These are phyloP conservation scores for Aspergillus pseudoviridinutans DNA, from an alignment of 2,329 filamentous ascomycete genomes.

Conservation along the genomic window DNA sequence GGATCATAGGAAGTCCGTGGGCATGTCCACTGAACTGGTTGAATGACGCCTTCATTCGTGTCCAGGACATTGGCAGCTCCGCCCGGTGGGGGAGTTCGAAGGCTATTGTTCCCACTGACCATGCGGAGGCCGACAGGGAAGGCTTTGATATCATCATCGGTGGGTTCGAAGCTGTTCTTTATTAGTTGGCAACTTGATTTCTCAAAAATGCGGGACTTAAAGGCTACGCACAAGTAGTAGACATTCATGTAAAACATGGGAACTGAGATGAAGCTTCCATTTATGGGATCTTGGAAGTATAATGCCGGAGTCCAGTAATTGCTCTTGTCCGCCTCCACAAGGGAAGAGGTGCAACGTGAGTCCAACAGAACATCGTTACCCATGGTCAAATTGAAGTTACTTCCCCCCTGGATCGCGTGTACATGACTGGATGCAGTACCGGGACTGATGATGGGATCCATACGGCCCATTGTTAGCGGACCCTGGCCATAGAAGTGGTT, in stretches of 20 bases:
- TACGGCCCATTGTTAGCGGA: conserved; percentile 8
- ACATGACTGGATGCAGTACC: conserved; percentile 59
- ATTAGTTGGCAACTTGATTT: neutral
- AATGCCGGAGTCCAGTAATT: conserved; percentile 75
- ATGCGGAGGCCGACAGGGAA: conserved; percentile 71
- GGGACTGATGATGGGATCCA: conserved; percentile 65
- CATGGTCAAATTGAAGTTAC: conserved; percentile 61
- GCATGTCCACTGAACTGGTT: conserved; percentile 16
- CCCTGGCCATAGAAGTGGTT: conserved; percentile 15
- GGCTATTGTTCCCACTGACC: conserved; percentile 56
- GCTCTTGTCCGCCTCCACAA: conserved; percentile 63
- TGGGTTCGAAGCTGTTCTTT: conserved; percentile 11
- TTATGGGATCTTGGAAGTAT: conserved; percentile 59
- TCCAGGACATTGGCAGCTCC: conserved; percentile 40
- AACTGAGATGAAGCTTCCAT: conserved; percentile 62
- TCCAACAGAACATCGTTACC: conserved; percentile 57
- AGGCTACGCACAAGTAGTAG: conserved; percentile 64
- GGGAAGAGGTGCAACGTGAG: conserved; percentile 68
- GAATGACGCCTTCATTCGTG: conserved; percentile 8
- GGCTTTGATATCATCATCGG: conserved; percentile 60
- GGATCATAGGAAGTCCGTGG: conserved; percentile 8
- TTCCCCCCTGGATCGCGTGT: conserved; percentile 68
- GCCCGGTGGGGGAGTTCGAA: conserved; percentile 40
- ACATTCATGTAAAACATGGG: conserved; percentile 49
- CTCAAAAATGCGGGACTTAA: no score